A percentile compares a stretch with the other conserved stretches of the same genome.
Conservation (phyloP, 768 basidiomycete genomes). For the Boletus edulis region DNA sequence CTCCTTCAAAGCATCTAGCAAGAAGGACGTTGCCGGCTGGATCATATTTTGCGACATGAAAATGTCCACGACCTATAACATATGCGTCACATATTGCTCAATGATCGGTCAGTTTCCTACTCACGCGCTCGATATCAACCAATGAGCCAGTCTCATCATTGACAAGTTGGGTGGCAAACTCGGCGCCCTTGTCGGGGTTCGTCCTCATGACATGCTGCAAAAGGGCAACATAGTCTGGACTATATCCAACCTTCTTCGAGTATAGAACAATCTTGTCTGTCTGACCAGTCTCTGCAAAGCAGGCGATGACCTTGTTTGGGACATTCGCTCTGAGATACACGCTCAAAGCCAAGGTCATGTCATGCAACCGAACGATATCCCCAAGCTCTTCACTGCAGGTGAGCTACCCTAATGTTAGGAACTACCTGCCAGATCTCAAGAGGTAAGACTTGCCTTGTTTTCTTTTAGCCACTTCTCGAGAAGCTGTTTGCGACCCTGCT, state of each 20-base stretch:
- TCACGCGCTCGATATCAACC: slow-evolving; percentile 88
- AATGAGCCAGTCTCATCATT: slow-evolving; percentile 93
- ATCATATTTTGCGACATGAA: slow-evolving; percentile 99
- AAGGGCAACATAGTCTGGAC: slow-evolving; percentile 87
- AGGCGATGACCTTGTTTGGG: slow-evolving; percentile 98
- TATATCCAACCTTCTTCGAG: slow-evolving; percentile 94
- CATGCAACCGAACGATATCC: slow-evolving; percentile 90
- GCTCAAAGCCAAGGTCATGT: slow-evolving; percentile 96
- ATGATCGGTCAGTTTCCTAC: slow-evolving; percentile 18
- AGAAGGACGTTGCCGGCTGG: slow-evolving; percentile 97
- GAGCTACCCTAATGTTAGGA: slow-evolving; percentile 50
- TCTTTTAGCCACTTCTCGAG: slow-evolving; percentile 99
- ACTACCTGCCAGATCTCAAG: slow-evolving; percentile 3
- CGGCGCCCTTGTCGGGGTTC: slow-evolving; percentile 96
- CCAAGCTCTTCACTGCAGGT: slow-evolving; percentile 99
- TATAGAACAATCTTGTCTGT: slow-evolving; percentile 98
- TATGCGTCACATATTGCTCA: not conserved
- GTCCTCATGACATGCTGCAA: slow-evolving; percentile 95
- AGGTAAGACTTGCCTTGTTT: slow-evolving; percentile 69
- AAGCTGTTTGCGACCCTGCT: slow-evolving; percentile 94
- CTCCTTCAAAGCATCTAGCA: slow-evolving; percentile 96
- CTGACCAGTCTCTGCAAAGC: slow-evolving; percentile 98
- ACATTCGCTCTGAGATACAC: slow-evolving; percentile 97
- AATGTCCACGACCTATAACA: slow-evolving; percentile 85
- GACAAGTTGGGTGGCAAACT: slow-evolving; percentile 92